phyloP scores from a whole-genome alignment of 345 rosid species.

The Zanthoxylum bungeanum region DNA sequence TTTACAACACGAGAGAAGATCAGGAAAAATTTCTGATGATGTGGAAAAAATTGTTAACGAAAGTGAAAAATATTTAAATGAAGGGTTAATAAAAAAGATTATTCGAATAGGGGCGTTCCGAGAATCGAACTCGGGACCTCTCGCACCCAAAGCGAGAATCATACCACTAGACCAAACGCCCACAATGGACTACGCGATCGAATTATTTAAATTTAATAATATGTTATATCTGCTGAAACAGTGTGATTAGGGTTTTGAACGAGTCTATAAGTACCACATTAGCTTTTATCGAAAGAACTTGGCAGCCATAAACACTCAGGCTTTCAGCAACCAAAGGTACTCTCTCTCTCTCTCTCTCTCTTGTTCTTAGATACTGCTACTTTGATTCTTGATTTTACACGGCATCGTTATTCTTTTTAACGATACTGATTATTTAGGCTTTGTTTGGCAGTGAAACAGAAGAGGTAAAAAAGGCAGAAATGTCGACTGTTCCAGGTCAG shows the following conservation, averaged over 20 bases:
- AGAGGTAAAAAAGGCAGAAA: slow-evolving; percentile 4
- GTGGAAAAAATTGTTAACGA: no score
- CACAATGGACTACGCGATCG: no score
- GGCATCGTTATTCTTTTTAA: background rate
- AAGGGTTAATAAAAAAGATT: no score
- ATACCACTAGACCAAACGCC: slow-evolving; percentile 90
- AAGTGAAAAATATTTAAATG: no score
- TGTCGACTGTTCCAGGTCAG: slow-evolving; percentile 74
- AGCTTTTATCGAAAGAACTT: no score
- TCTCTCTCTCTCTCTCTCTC: background rate
- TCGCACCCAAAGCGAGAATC: slow-evolving; percentile 90
- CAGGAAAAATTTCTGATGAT: no score
- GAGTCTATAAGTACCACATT: background rate
- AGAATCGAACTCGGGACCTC: slow-evolving; percentile 77
- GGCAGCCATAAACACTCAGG: background rate
- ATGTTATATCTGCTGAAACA: no score
- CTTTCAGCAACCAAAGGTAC: background rate
- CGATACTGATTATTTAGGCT: background rate
- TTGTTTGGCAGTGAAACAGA: background rate
- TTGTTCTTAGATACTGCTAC: no score
- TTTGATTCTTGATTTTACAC: background rate
- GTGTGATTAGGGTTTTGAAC: slow-evolving; percentile 6
- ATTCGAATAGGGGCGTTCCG: slow-evolving; percentile 55
- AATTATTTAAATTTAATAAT: no score
- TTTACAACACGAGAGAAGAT: no score